Conservation (phyloP, 2,329 filamentous ascomycete species). For the Davidsoniella virescens region DNA sequence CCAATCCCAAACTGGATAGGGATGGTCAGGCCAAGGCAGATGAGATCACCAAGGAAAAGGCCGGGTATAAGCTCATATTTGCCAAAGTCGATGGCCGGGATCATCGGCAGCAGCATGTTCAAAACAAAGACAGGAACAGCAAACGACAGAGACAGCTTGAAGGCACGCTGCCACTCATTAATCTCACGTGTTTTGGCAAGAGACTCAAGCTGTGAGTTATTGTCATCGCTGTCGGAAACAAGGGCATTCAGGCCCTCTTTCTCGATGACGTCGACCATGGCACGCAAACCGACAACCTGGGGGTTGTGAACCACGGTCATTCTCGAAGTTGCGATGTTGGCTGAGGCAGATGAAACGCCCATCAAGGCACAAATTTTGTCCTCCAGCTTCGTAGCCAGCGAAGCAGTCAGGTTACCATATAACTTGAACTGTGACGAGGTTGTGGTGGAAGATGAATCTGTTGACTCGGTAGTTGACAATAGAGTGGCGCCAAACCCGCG, state of each 20-base stretch:
- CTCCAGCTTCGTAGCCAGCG: slow-evolving; percentile 57
- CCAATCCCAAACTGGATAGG: slow-evolving; percentile 95
- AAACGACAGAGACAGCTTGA: slow-evolving; percentile 61
- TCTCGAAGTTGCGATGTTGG: slow-evolving; percentile 59
- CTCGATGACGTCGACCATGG: slow-evolving; percentile 70
- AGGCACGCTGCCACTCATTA: slow-evolving; percentile 74
- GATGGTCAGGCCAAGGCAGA: slow-evolving; percentile 71
- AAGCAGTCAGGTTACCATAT: slow-evolving; percentile 60
- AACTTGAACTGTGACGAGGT: slow-evolving; percentile 65
- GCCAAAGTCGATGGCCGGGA: slow-evolving; percentile 64
- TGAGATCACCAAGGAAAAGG: slow-evolving; percentile 72
- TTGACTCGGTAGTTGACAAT: slow-evolving; percentile 52
- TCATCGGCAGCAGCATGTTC: slow-evolving; percentile 88
- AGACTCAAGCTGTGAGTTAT: slow-evolving; percentile 90
- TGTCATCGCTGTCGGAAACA: slow-evolving; percentile 81
- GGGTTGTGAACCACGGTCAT: slow-evolving; percentile 60
- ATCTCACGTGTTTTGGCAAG: slow-evolving; percentile 94
- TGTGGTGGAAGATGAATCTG: slow-evolving; percentile 36
- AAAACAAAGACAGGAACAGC: slow-evolving; percentile 82
- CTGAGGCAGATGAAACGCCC: slow-evolving; percentile 57
- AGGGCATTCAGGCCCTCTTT: slow-evolving; percentile 74
- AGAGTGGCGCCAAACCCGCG: slow-evolving; percentile 74
- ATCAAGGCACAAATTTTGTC: slow-evolving; percentile 44
- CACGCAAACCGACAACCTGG: slow-evolving; percentile 57
- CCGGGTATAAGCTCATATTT: slow-evolving; percentile 49